A percentile compares a stretch with the other conserved stretches of the same genome.
These are phyloP conservation scores for Carex sylvatica DNA, from an alignment of 202 grass and related monocot species.

Conservation along the genomic window DNA sequence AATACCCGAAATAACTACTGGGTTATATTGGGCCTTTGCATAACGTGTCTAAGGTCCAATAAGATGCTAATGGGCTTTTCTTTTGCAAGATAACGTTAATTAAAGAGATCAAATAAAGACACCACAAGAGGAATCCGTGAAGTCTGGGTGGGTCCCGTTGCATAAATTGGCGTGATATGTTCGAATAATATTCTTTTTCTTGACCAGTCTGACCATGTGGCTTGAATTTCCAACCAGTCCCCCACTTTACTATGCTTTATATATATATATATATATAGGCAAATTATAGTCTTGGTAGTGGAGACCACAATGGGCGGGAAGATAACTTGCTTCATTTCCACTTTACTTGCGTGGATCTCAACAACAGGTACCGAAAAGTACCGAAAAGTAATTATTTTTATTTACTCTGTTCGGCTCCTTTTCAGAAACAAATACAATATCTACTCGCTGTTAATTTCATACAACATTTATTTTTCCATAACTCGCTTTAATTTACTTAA, in stretches of 20 bases:
- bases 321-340: background rate
- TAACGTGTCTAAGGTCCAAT: background rate
- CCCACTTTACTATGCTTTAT: constrained; percentile 11
- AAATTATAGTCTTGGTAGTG: background rate
- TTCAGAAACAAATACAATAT: background rate
- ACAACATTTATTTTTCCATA: background rate
- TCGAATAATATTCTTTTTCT: constrained; percentile 1
- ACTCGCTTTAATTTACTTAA: background rate
- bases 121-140: background rate
- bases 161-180: constrained; percentile 2
- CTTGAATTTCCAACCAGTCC: constrained; percentile 4
- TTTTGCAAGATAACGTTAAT: background rate
- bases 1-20: background rate
- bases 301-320: background rate
- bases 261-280: background rate
- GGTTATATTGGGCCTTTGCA: background rate
- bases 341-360: constrained; percentile 5
- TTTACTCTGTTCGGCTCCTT: background rate
- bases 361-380: background rate
- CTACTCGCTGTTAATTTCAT: background rate
- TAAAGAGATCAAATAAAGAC: constrained; percentile 11
- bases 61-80: background rate
- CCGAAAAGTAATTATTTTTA: constrained; percentile 2
- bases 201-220: constrained; percentile 18
- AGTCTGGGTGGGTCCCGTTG: background rate